Base-by-base conservation (phyloP, 371 early-diverging fungal genomes). In the Paraphysoderma sedebokerense region DNA sequence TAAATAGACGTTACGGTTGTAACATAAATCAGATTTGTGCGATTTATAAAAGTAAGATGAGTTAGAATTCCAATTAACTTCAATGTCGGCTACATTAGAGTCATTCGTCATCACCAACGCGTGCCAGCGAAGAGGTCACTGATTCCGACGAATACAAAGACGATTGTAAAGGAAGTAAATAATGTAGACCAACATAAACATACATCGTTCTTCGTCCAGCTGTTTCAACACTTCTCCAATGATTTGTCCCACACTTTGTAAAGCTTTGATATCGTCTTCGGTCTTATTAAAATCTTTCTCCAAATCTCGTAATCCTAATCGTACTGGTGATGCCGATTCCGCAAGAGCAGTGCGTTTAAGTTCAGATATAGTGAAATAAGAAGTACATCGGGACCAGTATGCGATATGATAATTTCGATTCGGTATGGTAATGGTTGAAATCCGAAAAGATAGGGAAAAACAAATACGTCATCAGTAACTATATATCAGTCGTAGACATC, bases 201-300 rank as follows among this genome's bases (percentile, higher is more conserved):
- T 77, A 87, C 85, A 99, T 62, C 90, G 78, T 48, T 98, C 99
- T 46, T 88, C 92, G 61, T 90, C 91, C 56, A 98, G 67, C 64
- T 96, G 92, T 64, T 98, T 98, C 48, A 99, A 67, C 13, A 99
- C 93, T 64, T 99, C 99, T 39, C 97, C 99, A 56, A 99, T 90
- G 50, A 97, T 98, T 64, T 98, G 99, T 6, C 99, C 99, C 26
- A 99, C 95, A 58, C 88, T 87, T 67, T 98, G 98, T 40, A 99
- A 59, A 1, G 98, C 93, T 62, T 98, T 95, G 50, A 99, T 81
- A 61, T 98, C 98, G 51, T 91, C 86, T 63, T 99, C 99, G 5
- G 93, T 82, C 60, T 98, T 97, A 54, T 90, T 79, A 61, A 74
- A 97, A 49, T 84, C 83, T 53, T 77, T 82, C 57, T 82, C 92